Conservation (phyloP, 1,284 basidiomycete species). For the Pyrrhoderma noxium region DNA sequence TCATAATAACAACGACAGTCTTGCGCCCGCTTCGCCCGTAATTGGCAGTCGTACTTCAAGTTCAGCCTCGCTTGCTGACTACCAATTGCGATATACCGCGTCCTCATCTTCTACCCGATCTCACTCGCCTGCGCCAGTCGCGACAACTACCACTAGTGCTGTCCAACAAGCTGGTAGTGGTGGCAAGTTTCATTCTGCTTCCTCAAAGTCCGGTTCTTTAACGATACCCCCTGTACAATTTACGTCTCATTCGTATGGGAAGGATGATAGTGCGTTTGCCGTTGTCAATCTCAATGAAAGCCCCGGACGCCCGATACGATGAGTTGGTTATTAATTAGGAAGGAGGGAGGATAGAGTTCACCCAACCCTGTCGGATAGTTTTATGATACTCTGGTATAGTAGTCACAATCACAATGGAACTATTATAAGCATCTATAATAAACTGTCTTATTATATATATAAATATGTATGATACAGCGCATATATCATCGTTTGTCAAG, state of each 20-base stretch:
- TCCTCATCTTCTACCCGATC: slow-evolving; percentile 10
- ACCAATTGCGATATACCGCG: slow-evolving; percentile 10
- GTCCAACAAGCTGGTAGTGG: slow-evolving; percentile 1
- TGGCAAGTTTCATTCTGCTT: neutral
- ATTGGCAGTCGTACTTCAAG: slow-evolving; percentile 8
- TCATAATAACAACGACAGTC: slow-evolving; percentile 6
- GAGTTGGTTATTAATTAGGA: neutral
- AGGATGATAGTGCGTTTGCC: slow-evolving; percentile 2
- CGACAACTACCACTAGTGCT: neutral
- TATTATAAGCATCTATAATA: neutral
- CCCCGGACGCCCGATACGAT: neutral
- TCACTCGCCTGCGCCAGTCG: slow-evolving; percentile 10
- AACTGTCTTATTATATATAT: too few relatives aligned
- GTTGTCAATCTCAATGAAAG: slow-evolving; percentile 12
- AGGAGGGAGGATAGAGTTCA: neutral
- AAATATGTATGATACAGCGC: too few relatives aligned
- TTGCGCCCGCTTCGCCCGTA: neutral
- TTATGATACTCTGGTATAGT: neutral
- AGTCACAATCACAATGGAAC: neutral
- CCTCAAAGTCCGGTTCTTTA: neutral
- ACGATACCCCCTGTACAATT: slow-evolving; percentile 1
- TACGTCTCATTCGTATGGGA: neutral
- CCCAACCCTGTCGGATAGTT: neutral
- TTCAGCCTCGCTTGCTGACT: slow-evolving; percentile 11
- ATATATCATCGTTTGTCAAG: too few relatives aligned